These are phyloP conservation scores for Moesziomyces sp. DNA, from an alignment of 1,284 basidiomycete genomes.

Conservation along the genomic window DNA sequence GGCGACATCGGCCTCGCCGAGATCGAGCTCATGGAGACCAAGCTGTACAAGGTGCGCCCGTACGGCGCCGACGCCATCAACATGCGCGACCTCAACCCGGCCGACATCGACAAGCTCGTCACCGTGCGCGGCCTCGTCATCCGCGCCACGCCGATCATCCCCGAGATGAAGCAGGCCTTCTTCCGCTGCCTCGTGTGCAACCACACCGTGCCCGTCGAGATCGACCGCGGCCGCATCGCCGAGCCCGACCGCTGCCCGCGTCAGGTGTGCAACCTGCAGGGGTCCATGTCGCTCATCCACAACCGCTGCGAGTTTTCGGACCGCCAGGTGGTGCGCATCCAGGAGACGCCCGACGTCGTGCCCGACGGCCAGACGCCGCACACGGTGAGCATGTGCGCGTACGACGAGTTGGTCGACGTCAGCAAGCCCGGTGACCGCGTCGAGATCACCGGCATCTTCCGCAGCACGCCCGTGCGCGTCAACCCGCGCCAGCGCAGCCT, in stretches of 20 bases:
- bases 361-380: conserved; percentile 98
- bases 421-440: conserved; percentile 94
- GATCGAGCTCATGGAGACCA: conserved; percentile 67
- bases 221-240: conserved; percentile 93
- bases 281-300: conserved; percentile 93
- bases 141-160: conserved; percentile 94
- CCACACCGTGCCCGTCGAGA: conserved; percentile 93
- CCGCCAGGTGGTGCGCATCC: conserved; percentile 91
- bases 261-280: conserved; percentile 85
- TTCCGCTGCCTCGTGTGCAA: conserved; percentile 97
- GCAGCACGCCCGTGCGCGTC: conserved; percentile 90
- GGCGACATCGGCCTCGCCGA: conserved; percentile 73
- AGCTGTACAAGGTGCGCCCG: conserved; percentile 90
- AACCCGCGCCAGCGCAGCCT: conserved; percentile 90
- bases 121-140: conserved; percentile 96
- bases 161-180: conserved; percentile 97
- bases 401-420: conserved; percentile 95
- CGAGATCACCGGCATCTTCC: conserved; percentile 90
- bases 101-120: conserved; percentile 76
- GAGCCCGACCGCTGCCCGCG: conserved; percentile 91
- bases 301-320: conserved; percentile 97
- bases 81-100: conserved; percentile 66
- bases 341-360: conserved; percentile 96
- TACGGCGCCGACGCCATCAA: conserved; percentile 78
- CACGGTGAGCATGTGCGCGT: conserved; percentile 92